Percentiles rank a stretch among this genome's conserved stretches.
Evolutionary conservation across 2,329 filamentous ascomycete genomes (phyloP).

Genomic region (Hymenotorrendiella dingleyae): DNA sequence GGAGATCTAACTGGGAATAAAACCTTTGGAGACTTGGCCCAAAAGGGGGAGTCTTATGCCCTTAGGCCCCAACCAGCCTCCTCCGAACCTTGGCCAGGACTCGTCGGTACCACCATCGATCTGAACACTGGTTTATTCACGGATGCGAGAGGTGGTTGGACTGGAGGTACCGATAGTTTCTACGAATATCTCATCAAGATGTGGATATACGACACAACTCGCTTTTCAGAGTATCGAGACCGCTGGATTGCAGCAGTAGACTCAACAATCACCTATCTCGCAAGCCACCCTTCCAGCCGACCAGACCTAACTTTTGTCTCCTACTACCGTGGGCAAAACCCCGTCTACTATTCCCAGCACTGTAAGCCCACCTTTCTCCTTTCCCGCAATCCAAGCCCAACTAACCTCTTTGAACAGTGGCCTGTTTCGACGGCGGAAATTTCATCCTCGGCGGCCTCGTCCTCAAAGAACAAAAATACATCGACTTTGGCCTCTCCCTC

Average conservation of each 20-base stretch:
- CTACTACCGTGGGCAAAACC: conserved; percentile 43
- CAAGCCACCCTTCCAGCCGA: conserved; percentile 58
- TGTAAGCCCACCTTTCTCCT: conserved; percentile 16
- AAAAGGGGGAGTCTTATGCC: conserved; percentile 65
- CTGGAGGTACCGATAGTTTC: conserved; percentile 70
- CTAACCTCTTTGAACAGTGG: conserved; percentile 41
- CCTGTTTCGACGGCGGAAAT: conserved; percentile 80
- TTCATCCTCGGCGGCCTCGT: conserved; percentile 76
- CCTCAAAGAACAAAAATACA: conserved; percentile 58
- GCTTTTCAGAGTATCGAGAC: conserved; percentile 62
- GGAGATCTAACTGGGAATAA: conserved; percentile 66
- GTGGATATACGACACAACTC: conserved; percentile 68
- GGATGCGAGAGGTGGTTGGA: conserved; percentile 67
- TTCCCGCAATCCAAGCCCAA: not conserved
- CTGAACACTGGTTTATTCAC: conserved; percentile 60
- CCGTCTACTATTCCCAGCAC: conserved; percentile 41
- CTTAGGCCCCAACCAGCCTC: conserved; percentile 56
- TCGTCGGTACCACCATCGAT: conserved; percentile 64
- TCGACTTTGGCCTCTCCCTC: conserved; percentile 67
- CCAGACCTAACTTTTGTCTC: conserved; percentile 70
- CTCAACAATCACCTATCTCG: conserved; percentile 65
- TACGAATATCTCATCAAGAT: conserved; percentile 93
- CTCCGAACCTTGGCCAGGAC: conserved; percentile 68
- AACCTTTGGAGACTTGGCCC: conserved; percentile 59
- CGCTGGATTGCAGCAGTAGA: conserved; percentile 72